phyloP scores from a whole-genome alignment of 2,329 filamentous ascomycete genomes.

The Drechmeria coniospora region DNA sequence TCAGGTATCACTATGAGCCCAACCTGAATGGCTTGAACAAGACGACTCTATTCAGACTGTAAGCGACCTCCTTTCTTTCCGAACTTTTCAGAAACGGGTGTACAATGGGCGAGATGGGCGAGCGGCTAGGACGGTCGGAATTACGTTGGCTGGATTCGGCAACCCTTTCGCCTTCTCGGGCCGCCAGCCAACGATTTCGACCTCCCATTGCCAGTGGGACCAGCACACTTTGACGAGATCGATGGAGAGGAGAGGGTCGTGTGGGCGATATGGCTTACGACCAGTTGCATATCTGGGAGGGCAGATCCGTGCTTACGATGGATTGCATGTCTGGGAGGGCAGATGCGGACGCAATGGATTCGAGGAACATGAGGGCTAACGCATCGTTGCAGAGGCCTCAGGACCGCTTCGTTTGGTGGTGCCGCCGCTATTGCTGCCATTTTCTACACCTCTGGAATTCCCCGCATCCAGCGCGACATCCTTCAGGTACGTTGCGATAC shows the following conservation, averaged over 20 bases:
- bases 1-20: conserved; percentile 44
- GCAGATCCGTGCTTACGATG: too few relatives aligned
- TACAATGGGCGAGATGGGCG: not conserved
- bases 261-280: too few relatives aligned
- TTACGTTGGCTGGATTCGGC: too few relatives aligned
- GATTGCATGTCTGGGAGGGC: not conserved
- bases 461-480: conserved; percentile 42
- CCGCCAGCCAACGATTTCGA: too few relatives aligned
- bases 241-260: too few relatives aligned
- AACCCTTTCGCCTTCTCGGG: too few relatives aligned
- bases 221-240: too few relatives aligned
- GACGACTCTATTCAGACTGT: conserved; percentile 35
- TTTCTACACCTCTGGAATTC: conserved; percentile 47
- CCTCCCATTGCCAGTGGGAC: too few relatives aligned
- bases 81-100: not conserved
- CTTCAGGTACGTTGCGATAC: conserved; percentile 30
- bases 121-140: not conserved
- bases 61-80: conserved; percentile 17
- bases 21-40: conserved; percentile 32
- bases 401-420: conserved; percentile 36
- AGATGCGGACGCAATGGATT: not conserved
- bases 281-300: too few relatives aligned
- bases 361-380: not conserved
- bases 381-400: conserved; percentile 2
- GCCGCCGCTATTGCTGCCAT: conserved; percentile 42